Conservation (phyloP, 768 basidiomycete genomes). For the Sporobolomyces phaffii region DNA sequence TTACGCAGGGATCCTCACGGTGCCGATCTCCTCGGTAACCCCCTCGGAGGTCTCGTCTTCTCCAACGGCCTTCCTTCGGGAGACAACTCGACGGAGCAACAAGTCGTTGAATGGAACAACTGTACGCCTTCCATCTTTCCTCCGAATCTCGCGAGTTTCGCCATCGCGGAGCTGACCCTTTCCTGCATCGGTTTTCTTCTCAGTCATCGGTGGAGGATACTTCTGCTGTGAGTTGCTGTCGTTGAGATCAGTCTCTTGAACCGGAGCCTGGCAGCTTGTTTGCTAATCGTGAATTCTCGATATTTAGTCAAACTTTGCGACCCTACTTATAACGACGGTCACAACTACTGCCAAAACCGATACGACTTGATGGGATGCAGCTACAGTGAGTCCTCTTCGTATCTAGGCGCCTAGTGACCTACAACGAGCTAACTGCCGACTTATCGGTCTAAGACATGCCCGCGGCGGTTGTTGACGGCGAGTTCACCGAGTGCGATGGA, state of each 20-base stretch:
- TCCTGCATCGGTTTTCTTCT: no score
- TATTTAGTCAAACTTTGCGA: conserved; percentile 21
- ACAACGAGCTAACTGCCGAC: no score
- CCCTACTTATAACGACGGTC: neutral
- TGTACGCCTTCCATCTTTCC: conserved; percentile 40
- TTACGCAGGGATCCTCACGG: neutral
- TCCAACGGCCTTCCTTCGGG: conserved; percentile 12
- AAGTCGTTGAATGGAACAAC: conserved; percentile 55
- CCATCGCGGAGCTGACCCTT: no score
- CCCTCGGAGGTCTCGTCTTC: conserved; percentile 36
- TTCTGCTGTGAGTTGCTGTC: conserved; percentile 17
- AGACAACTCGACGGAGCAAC: conserved; percentile 33
- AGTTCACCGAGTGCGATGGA: conserved; percentile 40
- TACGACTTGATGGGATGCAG: conserved; percentile 16
- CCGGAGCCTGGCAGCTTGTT: no score
- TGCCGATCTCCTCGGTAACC: conserved; percentile 55
- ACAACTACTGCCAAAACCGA: conserved; percentile 19
- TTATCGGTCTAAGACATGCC: conserved; percentile 20
- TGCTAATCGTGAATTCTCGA: neutral
- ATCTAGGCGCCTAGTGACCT: no score
- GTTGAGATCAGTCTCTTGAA: no score
- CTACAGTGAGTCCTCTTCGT: conserved; percentile 5
- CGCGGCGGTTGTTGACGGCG: conserved; percentile 23
- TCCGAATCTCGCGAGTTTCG: neutral
- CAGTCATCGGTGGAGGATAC: conserved; percentile 19